These are phyloP conservation scores for Boletus insuetus DNA, from an alignment of 768 basidiomycete species.

Conservation along the genomic window DNA sequence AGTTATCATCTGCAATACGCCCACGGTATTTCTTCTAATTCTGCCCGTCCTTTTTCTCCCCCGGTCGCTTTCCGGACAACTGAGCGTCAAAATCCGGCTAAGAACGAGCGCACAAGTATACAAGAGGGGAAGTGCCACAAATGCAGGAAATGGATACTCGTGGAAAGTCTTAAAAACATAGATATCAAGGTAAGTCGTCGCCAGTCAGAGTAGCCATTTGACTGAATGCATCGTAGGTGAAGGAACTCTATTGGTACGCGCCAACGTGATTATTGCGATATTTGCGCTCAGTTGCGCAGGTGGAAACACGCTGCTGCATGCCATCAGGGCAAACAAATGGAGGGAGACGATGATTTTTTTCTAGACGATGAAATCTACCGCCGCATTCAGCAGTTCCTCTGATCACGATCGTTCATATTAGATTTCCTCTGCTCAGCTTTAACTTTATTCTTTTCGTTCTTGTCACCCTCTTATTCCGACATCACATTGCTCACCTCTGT, in stretches of 20 bases:
- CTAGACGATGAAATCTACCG: slow-evolving; percentile 49
- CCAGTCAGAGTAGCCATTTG: background rate
- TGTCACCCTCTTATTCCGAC: background rate
- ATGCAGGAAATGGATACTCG: slow-evolving; percentile 66
- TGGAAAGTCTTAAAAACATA: slow-evolving; percentile 73
- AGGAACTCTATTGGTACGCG: slow-evolving; percentile 74
- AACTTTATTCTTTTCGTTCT: slow-evolving; percentile 12
- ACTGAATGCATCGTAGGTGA: slow-evolving; percentile 44
- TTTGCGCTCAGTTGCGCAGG: slow-evolving; percentile 36
- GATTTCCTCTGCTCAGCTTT: background rate
- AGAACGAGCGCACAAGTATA: slow-evolving; percentile 57
- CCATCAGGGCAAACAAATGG: slow-evolving; percentile 56
- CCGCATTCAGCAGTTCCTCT: slow-evolving; percentile 16
- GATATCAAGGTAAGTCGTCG: slow-evolving; percentile 56
- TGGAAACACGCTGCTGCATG: slow-evolving; percentile 85
- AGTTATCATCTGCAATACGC: slow-evolving; percentile 85
- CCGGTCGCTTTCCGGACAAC: slow-evolving; percentile 59
- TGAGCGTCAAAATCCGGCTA: slow-evolving; percentile 45
- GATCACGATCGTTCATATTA: background rate
- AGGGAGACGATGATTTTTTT: slow-evolving; percentile 57
- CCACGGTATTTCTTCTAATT: slow-evolving; percentile 74
- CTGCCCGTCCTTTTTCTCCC: slow-evolving; percentile 74
- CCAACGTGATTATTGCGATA: background rate
- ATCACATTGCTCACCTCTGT: slow-evolving; percentile 12
- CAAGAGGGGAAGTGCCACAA: slow-evolving; percentile 77